phyloP scores from a whole-genome alignment of 805 yeast genomes.

The Sugiyamaella marilandica region DNA sequence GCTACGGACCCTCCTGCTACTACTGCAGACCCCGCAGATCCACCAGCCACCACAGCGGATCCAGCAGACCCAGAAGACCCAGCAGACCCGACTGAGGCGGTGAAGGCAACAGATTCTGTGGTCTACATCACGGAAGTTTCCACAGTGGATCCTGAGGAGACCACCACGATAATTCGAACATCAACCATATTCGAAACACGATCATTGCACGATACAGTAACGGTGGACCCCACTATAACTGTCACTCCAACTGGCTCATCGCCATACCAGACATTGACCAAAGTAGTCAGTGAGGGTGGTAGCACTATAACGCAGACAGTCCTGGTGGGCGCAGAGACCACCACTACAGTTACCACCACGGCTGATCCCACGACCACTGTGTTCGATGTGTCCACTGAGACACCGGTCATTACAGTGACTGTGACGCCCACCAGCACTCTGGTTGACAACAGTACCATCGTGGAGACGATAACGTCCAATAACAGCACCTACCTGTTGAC shows the following conservation, averaged over 20 bases:
- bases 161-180: conserved; percentile 6
- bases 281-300: conserved; percentile 5
- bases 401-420: conserved; percentile 10
- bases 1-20: conserved; percentile 3
- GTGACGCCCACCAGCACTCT: conserved; percentile 13
- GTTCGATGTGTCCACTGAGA: conserved; percentile 2
- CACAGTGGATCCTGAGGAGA: conserved; percentile 5
- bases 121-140: conserved; percentile 3
- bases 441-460: conserved; percentile 11
- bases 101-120: background rate
- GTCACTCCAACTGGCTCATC: conserved; percentile 3
- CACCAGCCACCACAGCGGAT: conserved; percentile 3
- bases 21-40: conserved; percentile 3
- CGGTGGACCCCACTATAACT: conserved; percentile 15
- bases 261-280: conserved; percentile 5
- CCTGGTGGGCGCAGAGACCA: conserved; percentile 7
- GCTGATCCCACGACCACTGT: conserved; percentile 5
- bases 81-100: background rate
- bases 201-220: conserved; percentile 2
- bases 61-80: background rate
- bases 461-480: conserved; percentile 15
- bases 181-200: background rate
- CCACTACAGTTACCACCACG: background rate
- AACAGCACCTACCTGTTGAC: conserved; percentile 3
- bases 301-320: conserved; percentile 2